Conservation (phyloP, 768 basidiomycete genomes). For the Termitomyces sp. region DNA sequence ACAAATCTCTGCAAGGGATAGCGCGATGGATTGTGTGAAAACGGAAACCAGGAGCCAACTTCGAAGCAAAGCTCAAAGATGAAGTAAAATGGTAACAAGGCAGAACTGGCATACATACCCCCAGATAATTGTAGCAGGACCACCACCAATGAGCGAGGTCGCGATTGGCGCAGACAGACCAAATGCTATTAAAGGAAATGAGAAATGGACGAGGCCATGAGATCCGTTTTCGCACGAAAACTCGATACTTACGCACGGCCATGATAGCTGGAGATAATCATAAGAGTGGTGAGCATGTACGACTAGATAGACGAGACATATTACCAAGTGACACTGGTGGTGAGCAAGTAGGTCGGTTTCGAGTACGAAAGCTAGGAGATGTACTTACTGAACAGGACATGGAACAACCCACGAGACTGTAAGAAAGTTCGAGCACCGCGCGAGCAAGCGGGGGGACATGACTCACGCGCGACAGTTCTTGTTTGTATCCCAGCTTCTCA, state of each 20-base stretch:
- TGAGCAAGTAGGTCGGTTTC: neutral
- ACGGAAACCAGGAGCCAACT: conserved; percentile 53
- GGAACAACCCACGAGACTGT: conserved; percentile 48
- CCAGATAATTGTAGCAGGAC: conserved; percentile 57
- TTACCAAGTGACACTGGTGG: conserved; percentile 47
- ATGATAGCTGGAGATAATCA: conserved; percentile 43
- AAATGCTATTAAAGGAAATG: conserved; percentile 34
- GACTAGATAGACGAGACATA: conserved; percentile 6
- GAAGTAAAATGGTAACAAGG: neutral
- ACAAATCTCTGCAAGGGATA: conserved; percentile 56
- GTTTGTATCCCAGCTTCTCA: conserved; percentile 52
- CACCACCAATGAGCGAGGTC: conserved; percentile 51
- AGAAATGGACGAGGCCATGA: neutral
- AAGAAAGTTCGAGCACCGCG: neutral
- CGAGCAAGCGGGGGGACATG: neutral
- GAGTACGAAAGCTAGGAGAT: neutral
- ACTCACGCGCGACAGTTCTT: conserved; percentile 51
- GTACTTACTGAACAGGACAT: conserved; percentile 51
- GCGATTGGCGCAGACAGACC: conserved; percentile 55
- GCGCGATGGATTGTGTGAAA: conserved; percentile 43
- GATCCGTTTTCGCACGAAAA: neutral
- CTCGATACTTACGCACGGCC: conserved; percentile 50
- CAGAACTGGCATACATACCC: conserved; percentile 32
- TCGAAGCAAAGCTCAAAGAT: too few relatives aligned
- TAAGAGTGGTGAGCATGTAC: conserved; percentile 3